Percentiles rank a stretch among this genome's conserved stretches.
phyloP scores from a whole-genome alignment of 768 basidiomycete species.

The Agaricus sinodeliciosus region DNA sequence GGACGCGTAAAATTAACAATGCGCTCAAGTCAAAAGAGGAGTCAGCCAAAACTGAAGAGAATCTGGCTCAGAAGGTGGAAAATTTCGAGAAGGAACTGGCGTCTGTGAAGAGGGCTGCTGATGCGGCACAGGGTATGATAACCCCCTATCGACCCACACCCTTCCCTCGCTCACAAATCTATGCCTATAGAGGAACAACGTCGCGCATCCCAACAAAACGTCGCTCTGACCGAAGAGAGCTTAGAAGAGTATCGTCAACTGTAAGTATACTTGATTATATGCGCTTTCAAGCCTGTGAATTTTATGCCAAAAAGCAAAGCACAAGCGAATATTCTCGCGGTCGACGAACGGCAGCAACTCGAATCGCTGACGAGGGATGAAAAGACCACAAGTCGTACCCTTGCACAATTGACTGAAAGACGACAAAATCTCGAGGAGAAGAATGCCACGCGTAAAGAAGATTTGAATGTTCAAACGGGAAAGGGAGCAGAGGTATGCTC shows the following conservation, averaged over 20 bases:
- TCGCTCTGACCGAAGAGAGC: slow-evolving; percentile 76
- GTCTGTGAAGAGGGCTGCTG: slow-evolving; percentile 60
- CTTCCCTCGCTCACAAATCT: background rate
- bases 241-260: slow-evolving; percentile 82
- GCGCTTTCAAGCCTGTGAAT: background rate
- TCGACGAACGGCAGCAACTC: slow-evolving; percentile 82
- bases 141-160: background rate
- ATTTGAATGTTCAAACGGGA: slow-evolving; percentile 38
- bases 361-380: slow-evolving; percentile 79
- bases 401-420: slow-evolving; percentile 63
- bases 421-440: slow-evolving; percentile 59
- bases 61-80: slow-evolving; percentile 41
- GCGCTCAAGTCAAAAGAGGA: slow-evolving; percentile 57
- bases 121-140: slow-evolving; percentile 68
- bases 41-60: slow-evolving; percentile 48
- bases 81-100: slow-evolving; percentile 59
- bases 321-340: slow-evolving; percentile 68
- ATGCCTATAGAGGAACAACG: slow-evolving; percentile 59
- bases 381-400: slow-evolving; percentile 60
- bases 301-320: slow-evolving; percentile 56
- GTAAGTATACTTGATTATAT: slow-evolving; percentile 33
- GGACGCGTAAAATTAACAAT: slow-evolving; percentile 70
- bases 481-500: slow-evolving; percentile 53
- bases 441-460: slow-evolving; percentile 48
- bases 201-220: slow-evolving; percentile 62